phyloP scores from a whole-genome alignment of 257 asterid genomes.

The Solanum arcanum region DNA sequence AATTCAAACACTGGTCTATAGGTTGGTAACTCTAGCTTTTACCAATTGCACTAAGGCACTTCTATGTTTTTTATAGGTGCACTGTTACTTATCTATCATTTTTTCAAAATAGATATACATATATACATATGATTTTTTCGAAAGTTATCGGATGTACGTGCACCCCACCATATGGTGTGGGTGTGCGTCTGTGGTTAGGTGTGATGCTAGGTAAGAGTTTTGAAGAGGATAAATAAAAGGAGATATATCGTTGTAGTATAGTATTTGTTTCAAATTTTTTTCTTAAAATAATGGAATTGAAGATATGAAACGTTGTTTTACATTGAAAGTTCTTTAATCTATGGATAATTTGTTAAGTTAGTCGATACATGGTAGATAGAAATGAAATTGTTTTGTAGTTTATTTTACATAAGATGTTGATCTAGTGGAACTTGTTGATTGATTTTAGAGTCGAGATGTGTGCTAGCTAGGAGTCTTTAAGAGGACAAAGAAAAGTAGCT shows the following conservation, averaged over 20 bases:
- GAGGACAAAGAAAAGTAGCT: not conserved
- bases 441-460: not conserved
- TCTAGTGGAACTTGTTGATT: not conserved
- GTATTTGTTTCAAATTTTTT: no score
- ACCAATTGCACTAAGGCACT: no score
- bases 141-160: no score
- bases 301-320: not conserved
- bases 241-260: not conserved
- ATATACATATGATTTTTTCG: no score
- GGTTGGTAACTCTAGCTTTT: no score
- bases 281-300: not conserved
- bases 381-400: not conserved
- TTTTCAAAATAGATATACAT: no score
- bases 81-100: accelerated
- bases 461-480: not conserved
- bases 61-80: no score
- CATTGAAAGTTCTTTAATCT: not conserved
- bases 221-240: not conserved
- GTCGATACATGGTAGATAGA: not conserved
- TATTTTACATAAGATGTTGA: not conserved
- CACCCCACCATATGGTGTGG: no score
- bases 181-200: not conserved
- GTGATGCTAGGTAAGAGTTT: not conserved
- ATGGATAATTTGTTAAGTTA: not conserved
- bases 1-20: no score